A percentile compares a stretch with the other conserved stretches of the same genome.
Evolutionary conservation across 2,329 filamentous ascomycete genomes (phyloP).

Genomic region (Sporothrix euskadiensis): DNA sequence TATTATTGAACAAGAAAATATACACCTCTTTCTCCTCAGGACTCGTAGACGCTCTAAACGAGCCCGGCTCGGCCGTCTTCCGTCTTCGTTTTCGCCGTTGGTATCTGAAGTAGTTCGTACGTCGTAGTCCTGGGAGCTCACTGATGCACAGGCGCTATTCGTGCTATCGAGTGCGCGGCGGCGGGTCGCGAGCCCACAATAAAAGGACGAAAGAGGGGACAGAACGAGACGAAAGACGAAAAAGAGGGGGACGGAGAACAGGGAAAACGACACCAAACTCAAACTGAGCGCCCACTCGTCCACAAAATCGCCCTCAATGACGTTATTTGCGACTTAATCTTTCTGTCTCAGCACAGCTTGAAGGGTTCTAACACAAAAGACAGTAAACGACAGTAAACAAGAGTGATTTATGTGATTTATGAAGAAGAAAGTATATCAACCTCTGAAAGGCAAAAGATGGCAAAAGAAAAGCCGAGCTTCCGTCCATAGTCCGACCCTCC

Average conservation of each 20-base stretch:
- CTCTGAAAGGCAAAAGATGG: background rate
- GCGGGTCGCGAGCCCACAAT: background rate
- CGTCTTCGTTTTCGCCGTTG: background rate
- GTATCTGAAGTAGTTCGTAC: background rate
- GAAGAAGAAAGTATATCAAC: background rate
- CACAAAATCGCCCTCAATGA: conserved; percentile 6
- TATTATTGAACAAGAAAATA: background rate
- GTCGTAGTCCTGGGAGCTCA: background rate
- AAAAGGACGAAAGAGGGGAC: no score
- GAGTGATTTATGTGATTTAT: background rate
- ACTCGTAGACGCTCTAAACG: no score
- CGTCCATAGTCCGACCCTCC: background rate
- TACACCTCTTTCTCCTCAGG: no score
- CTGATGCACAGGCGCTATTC: conserved; percentile 9
- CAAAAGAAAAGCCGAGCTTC: background rate
- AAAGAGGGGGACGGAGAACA: conserved; percentile 2
- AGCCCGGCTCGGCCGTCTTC: background rate
- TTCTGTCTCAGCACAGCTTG: background rate
- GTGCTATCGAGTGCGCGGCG: background rate
- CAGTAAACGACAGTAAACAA: background rate
- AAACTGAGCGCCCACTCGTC: background rate
- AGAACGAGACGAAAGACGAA: background rate
- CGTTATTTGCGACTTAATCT: conserved; percentile 2
- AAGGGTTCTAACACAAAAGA: background rate
- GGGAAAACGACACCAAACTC: background rate